Evolutionary conservation across 805 yeast genomes (phyloP), one percentile per base, ranked within the genome.

Genomic region (Cyberlindnera euphorbiiphila): DNA sequence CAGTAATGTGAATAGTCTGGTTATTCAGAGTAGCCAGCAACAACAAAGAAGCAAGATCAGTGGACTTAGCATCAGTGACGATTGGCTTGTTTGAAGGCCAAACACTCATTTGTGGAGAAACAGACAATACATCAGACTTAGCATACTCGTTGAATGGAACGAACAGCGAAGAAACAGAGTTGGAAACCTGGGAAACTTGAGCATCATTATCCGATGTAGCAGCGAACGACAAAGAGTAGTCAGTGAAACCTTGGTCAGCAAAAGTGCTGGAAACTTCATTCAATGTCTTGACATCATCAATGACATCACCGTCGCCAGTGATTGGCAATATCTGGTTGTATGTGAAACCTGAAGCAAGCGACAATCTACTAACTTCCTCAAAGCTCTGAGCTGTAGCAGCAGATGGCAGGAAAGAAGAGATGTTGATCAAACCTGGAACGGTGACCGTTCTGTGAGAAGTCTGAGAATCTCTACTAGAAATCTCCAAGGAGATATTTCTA

Each of bases 31-130:
- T 84, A 29, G 97, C 95, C 64, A 91, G 70, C 55, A 91, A 73
- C 59, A 91, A 68, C 30, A 89, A 82, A 4, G 96, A 85, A n/a
- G 98, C 98, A 56, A 91, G 71, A 55, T 87, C 91, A 26, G 96
- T 85, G 18, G 91, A 81, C 60, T 77, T 80, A 34, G 98, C 96
- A 64, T 91, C 97, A 28, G 96, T 87, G 47, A 89, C 73, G 43
- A 91, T 82, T 42, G 93, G 91, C 67, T 87, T 88, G 53, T 64
- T 64, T 35, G 72, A 69, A 36, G 96, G 95, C 96, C 97, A 89
- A 24, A 76, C 66, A 46, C 81, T 78, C 54, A 88, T 78, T 52
- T 85, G 94, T 21, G 82, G 71, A 19, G 95, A 77, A 29, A 87
- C 81, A 23, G 83, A 72, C n/a, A 89, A 72, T 30, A 89, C 85